Base-by-base conservation (phyloP, 768 basidiomycete genomes). In the Phylloporus sp. region DNA sequence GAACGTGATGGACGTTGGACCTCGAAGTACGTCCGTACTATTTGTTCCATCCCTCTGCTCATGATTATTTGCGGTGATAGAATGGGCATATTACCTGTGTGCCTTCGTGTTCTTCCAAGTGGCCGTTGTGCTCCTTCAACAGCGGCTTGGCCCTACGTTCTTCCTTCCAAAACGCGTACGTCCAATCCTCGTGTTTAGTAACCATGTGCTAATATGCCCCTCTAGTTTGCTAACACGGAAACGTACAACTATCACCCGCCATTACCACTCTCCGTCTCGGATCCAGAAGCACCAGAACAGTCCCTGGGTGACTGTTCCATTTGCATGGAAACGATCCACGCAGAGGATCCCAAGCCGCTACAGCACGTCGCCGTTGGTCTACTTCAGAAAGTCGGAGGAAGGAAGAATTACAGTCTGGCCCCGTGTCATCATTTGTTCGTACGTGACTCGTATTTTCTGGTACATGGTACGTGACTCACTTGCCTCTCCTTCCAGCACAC, bases 371-470 rank as follows among this genome's bases (percentile, higher is more conserved):
- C 69, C 18, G 66, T 64, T n/a, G 70, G 76, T 23, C 62, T 84
- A 31, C 52, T 69, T 13, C 69, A 64, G 10, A 69, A 65, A 22
- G 67, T 68, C 24, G 67, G 64, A 8, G 67, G 67, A 47, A 75
- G 84, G 58, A 84, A 85, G 66, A 78, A 72, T 49, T 95, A 94
- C 58, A 92, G 92, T 62, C 71, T 93, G 54, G 91, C 92, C 2
- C 92, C 92, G 1, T 95, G 92, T 71, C 82, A 86, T 61, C 92
- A 95, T 76, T 61, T 94, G 58, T 95, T 95, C 69, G 88, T 90
- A 59, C 72, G 88, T 57, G 36, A 8, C 48, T 11, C 18, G 5
- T 31, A 5, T 24, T n/a, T 28, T 2, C 5, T 15, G 18, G 5
- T 20, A 5, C 9, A 4, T 9, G 18, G 42, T 12, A 9, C 10